Percentiles rank a stretch among this genome's conserved stretches.
phyloP scores from a whole-genome alignment of 2,329 filamentous ascomycete genomes.

The Pseudogymnoascus sp. region DNA sequence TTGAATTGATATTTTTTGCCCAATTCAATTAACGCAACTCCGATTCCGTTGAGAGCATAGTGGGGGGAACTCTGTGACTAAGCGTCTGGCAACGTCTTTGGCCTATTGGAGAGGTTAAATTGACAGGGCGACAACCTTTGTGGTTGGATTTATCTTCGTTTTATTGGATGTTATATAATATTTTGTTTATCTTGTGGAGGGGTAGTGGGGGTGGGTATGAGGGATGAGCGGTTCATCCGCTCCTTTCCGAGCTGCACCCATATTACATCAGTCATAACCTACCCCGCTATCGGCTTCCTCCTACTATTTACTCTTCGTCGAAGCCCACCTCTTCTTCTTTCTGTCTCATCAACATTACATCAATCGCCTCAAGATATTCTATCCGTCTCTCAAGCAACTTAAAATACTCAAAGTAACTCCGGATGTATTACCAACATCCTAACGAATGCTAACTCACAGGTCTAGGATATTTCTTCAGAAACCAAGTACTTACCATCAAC shows the following conservation, averaged over 20 bases:
- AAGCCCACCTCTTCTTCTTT: neutral
- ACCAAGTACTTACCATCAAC: constrained; percentile 21
- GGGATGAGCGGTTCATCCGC: constrained; percentile 1
- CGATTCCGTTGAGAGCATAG: neutral
- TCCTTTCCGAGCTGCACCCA: constrained; percentile 1
- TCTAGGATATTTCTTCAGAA: constrained; percentile 8
- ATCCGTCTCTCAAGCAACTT: neutral
- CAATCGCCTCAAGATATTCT: neutral
- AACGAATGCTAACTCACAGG: neutral
- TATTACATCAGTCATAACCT: constrained; percentile 7
- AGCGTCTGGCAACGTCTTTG: neutral
- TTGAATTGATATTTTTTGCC: neutral
- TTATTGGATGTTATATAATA: constrained; percentile 1
- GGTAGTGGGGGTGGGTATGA: neutral
- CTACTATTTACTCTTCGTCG: constrained; percentile 4
- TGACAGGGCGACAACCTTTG: neutral
- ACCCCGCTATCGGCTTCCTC: constrained; percentile 6
- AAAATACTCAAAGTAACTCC: constrained; percentile 6
- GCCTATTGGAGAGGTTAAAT: neutral
- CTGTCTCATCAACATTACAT: neutral
- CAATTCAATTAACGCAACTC: neutral
- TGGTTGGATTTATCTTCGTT: neutral
- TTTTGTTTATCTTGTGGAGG: neutral
- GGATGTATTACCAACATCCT: neutral
- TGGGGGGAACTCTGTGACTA: neutral